Conservation (phyloP, 805 yeast genomes). For the Saccharomycopsis selenospora region DNA sequence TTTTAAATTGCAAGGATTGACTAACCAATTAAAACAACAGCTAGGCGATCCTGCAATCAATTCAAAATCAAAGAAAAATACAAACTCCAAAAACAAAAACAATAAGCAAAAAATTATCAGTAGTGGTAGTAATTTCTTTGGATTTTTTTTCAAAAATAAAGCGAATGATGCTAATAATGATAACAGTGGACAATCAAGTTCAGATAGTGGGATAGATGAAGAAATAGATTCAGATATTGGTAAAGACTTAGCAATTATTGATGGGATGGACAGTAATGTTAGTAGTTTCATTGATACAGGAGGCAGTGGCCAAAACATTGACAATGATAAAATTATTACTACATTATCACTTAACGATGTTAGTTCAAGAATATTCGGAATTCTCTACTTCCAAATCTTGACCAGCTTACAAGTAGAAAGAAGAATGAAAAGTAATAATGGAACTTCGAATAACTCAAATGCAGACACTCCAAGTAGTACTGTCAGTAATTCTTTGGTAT, state of each 20-base stretch:
- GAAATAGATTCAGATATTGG: neutral
- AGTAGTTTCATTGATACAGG: constrained; percentile 13
- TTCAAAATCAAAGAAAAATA: neutral
- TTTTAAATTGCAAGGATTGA: constrained; percentile 12
- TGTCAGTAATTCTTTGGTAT: too few relatives aligned
- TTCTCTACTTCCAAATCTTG: constrained; percentile 3
- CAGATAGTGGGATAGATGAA: too few relatives aligned
- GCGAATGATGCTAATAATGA: neutral
- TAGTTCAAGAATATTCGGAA: constrained; percentile 12
- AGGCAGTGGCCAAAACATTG: constrained; percentile 2
- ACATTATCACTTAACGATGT: constrained; percentile 13
- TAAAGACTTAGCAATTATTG: neutral
- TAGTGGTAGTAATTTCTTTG: neutral
- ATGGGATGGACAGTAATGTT: constrained; percentile 5
- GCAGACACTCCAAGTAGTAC: too few relatives aligned
- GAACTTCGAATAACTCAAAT: too few relatives aligned
- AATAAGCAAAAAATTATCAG: neutral
- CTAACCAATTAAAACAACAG: constrained; percentile 8
- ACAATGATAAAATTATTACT: constrained; percentile 5
- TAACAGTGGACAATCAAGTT: too few relatives aligned
- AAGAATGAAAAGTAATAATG: too few relatives aligned
- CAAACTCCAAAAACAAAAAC: neutral
- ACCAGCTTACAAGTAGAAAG: neutral
- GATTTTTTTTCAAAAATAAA: neutral
- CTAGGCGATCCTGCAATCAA: neutral